phyloP scores from a whole-genome alignment of 495 filamentous ascomycete species.

The Podospora sp. region DNA sequence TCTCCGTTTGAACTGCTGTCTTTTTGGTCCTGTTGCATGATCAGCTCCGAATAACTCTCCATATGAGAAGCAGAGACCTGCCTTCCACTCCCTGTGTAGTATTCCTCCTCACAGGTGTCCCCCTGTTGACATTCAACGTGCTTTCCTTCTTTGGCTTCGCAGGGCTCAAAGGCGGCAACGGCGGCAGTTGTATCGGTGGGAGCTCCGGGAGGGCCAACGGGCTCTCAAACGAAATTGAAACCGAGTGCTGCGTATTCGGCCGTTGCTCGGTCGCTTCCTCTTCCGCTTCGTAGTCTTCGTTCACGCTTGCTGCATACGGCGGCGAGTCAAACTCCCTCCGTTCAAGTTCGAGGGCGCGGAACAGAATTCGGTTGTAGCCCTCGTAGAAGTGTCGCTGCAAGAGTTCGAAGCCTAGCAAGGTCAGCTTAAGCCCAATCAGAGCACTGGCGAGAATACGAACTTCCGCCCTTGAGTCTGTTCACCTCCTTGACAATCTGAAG shows the following conservation, averaged over 20 bases:
- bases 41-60: neutral
- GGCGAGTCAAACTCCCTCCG: constrained; percentile 27
- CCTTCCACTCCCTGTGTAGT: constrained; percentile 18
- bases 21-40: neutral
- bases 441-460: constrained; percentile 18
- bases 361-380: constrained; percentile 35
- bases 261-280: neutral
- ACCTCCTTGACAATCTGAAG: constrained; percentile 33
- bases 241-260: neutral
- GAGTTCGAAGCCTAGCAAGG: constrained; percentile 22
- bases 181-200: constrained; percentile 1
- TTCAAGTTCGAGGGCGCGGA: constrained; percentile 34
- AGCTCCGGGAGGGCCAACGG: neutral
- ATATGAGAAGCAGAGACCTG: neutral
- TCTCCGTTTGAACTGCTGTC: constrained; percentile 15
- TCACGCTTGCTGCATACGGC: neutral
- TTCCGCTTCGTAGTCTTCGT: neutral
- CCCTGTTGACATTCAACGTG: neutral
- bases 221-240: constrained; percentile 11
- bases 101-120: constrained; percentile 15
- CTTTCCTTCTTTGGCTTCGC: neutral
- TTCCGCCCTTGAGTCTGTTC: constrained; percentile 28
- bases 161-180: neutral
- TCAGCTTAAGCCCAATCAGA: neutral
- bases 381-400: constrained; percentile 35